Conservation (phyloP, 2,329 filamentous ascomycete species). For the Aspergillus proliferans region DNA sequence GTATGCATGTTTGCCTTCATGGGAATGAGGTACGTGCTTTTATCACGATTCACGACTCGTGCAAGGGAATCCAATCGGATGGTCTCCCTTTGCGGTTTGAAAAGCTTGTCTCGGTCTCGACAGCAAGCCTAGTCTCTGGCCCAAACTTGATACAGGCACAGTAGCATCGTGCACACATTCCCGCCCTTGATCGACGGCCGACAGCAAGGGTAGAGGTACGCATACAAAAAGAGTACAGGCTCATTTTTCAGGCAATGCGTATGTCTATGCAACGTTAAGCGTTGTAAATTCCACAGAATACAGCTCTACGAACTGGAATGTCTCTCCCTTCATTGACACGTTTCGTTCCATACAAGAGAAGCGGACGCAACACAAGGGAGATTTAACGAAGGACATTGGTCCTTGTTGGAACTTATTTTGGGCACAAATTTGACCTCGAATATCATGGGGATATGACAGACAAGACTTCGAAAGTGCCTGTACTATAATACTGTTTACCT, state of each 20-base stretch:
- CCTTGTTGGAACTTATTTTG: slow-evolving; percentile 25
- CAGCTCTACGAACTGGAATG: slow-evolving; percentile 20
- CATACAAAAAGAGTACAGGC: too few species aligned
- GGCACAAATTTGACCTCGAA: slow-evolving; percentile 43
- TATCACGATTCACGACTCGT: too few species aligned
- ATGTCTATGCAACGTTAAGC: background rate
- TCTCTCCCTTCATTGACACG: slow-evolving; percentile 42
- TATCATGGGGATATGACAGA: slow-evolving; percentile 35
- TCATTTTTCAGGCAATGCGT: too few species aligned
- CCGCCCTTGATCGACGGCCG: too few species aligned
- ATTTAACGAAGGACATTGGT: slow-evolving; percentile 18
- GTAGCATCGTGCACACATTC: background rate
- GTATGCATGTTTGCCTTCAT: too few species aligned
- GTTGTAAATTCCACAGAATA: background rate
- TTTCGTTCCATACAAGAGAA: slow-evolving; percentile 29
- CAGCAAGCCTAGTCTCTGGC: too few species aligned
- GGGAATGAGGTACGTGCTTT: too few species aligned
- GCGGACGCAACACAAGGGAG: slow-evolving; percentile 42
- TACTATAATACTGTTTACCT: background rate
- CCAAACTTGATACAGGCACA: background rate
- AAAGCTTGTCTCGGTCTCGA: too few species aligned
- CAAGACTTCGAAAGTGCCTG: slow-evolving; percentile 42
- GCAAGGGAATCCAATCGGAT: too few species aligned
- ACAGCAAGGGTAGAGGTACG: too few species aligned
- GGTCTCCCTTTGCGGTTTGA: too few species aligned